Evolutionary conservation across 192 early-diverging fungal genomes (phyloP).

Genomic region (Spizellomyces sp.): DNA sequence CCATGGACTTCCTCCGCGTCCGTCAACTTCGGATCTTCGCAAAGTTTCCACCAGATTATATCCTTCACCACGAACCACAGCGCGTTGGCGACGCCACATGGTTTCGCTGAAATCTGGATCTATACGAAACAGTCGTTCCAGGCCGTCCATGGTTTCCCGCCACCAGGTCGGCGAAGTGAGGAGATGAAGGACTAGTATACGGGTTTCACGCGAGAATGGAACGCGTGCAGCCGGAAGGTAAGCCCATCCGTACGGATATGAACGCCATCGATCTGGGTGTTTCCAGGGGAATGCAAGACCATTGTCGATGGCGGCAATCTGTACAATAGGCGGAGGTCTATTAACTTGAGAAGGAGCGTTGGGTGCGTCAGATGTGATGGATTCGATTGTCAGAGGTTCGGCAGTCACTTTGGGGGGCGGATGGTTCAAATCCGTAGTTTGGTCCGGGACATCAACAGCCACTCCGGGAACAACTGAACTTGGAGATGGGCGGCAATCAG

Average conservation of each 20-base stretch:
- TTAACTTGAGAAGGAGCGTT: too few species aligned
- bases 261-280: slow-evolving; percentile 85
- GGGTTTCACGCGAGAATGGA: slow-evolving; percentile 73
- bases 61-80: slow-evolving; percentile 83
- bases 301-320: slow-evolving; percentile 90
- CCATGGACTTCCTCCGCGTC: slow-evolving; percentile 41
- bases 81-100: slow-evolving; percentile 82
- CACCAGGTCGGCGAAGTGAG: slow-evolving; percentile 78
- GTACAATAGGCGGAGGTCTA: slow-evolving; percentile 40
- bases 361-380: too few species aligned
- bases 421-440: background rate
- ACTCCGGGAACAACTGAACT: background rate
- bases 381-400: too few species aligned
- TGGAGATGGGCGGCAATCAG: too few species aligned
- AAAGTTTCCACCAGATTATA: slow-evolving; percentile 81
- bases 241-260: slow-evolving; percentile 92
- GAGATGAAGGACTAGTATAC: slow-evolving; percentile 65
- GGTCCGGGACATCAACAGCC: background rate
- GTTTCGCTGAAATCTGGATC: slow-evolving; percentile 78
- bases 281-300: slow-evolving; percentile 93
- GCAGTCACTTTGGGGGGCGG: too few species aligned
- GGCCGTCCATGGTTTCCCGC: slow-evolving; percentile 68
- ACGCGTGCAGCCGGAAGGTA: slow-evolving; percentile 67
- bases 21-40: slow-evolving; percentile 46
- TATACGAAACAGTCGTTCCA: slow-evolving; percentile 65